Base-by-base conservation (phyloP, 306 rosid genomes). In the Vigna reflexopilosa region DNA sequence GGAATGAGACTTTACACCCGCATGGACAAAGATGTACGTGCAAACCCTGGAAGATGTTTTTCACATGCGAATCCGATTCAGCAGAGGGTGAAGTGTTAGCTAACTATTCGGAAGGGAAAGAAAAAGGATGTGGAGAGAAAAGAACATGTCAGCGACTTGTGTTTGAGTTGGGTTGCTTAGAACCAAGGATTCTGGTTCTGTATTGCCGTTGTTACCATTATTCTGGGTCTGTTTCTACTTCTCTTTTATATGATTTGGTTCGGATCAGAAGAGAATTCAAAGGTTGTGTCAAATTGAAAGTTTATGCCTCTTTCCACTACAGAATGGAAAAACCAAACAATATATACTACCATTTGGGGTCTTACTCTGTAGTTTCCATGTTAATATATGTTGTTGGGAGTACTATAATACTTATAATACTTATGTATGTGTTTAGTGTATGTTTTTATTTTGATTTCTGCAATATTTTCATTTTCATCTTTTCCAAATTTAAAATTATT, bases 61-160 rank as follows among this genome's bases (percentile, higher is more conserved):
- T 65, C 79, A 80, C 91, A 82, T 78, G 73, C 50, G 78, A 80
- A 48, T 78, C 38, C 20, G 87, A 86, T 83, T 76, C 44, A 77
- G 70, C 80, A 76, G 93, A 88, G 66, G 87, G 62, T 84, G 94
- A 90, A 88, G 86, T 88, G 77, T 72, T 81, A 92, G 93, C 95
- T 88, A 88, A 87, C 77, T 7, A 70, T 36, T 73, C 7, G 51
- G 30, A 47, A 9, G 81, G 78, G 78, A 72, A 36, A 36, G 6
- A 58, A 68, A 16, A 40, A 80, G 38, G 10, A 16, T 9, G 4
- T 19, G 70, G 19, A 80, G 36, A 67, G 97, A 92, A 88, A 95
- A 88, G 80, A 89, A 92, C 98, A 72, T 88, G 89, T 76, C 84
- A 94, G 93, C 97, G 86, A 89, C 89, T 80, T 38, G 80, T 84